Evolutionary conservation across 2,329 filamentous ascomycete species (phyloP).

Genomic region (Chaetomium strumarium): DNA sequence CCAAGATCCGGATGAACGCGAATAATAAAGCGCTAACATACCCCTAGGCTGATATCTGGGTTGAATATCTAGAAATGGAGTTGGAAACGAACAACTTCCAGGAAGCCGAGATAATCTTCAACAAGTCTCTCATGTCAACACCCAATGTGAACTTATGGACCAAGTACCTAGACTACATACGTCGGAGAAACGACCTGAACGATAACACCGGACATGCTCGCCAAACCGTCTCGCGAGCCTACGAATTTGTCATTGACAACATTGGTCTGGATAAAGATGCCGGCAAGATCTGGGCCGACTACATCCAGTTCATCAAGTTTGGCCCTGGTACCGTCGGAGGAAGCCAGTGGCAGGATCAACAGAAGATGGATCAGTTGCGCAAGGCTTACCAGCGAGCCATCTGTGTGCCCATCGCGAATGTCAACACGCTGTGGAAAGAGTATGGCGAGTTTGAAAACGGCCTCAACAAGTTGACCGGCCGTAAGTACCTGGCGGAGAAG

Average conservation of each 20-base stretch:
- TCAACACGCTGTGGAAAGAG: conserved; percentile 89
- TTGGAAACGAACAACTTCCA: conserved; percentile 76
- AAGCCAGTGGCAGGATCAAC: conserved; percentile 88
- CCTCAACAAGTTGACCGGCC: conserved; percentile 86
- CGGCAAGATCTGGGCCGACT: conserved; percentile 87
- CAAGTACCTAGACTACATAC: conserved; percentile 90
- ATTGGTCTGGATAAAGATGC: conserved; percentile 90
- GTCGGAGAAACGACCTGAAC: conserved; percentile 81
- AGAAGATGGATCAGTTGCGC: conserved; percentile 92
- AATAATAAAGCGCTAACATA: conserved; percentile 29
- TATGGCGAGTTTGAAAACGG: conserved; percentile 96
- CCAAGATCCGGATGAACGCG: not conserved
- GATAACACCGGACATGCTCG: conserved; percentile 74
- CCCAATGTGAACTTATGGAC: conserved; percentile 86
- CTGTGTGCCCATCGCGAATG: conserved; percentile 73
- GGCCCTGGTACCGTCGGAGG: conserved; percentile 83
- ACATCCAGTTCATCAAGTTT: conserved; percentile 86
- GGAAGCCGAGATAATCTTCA: conserved; percentile 78
- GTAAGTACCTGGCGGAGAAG: conserved; percentile 89
- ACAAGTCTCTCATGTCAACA: conserved; percentile 68
- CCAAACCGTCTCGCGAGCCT: conserved; percentile 74
- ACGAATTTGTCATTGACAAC: conserved; percentile 85
- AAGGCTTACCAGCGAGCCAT: conserved; percentile 91
- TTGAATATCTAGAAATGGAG: conserved; percentile 84
- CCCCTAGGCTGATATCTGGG: conserved; percentile 83